Base-by-base conservation (phyloP, 306 rosid species). In the Quercus engelmannii region DNA sequence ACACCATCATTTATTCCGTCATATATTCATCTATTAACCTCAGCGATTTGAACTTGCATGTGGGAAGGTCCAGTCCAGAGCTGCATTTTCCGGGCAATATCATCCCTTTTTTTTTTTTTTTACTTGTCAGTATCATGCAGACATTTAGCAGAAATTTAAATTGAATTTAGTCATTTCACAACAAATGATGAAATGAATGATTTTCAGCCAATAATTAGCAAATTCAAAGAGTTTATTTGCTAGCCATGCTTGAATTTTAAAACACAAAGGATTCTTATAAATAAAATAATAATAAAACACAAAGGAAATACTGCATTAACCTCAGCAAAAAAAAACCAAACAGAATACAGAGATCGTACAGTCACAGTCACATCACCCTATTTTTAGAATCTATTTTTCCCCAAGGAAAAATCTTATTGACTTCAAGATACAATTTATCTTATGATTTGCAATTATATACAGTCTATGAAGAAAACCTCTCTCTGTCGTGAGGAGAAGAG, bases 1-100 rank as follows among this genome's bases (percentile, higher is more conserved):
- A 92, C 93, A 71, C 94, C 97, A 35, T 94, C 91, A 79, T 92
- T 94, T 59, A 94, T 92, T 55, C 77, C 76, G 46, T 74, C 74
- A 7, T 89, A 94, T 70, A 83, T 81, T 97, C 93, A 94, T 58
- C 84, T 88, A 56, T 94, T 92, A 43, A 81, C 82, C 73, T 87
- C 88, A 74, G 90, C 88, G 79, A 94, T 88, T 78, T 88, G 84
- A 58, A 85, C 86, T 84, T 80, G 88, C 90, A 89, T 83, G 78
- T 90, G 86, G 77, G 90, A 5, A 23, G 97, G 97, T 77, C 91
- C 88, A 5, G 86, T 92, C 97, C 83, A 94, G 74, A 55, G 87
- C 28, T 6, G 93, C 84, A 59, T 88, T 92, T 76, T 91, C 97
- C 3, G 3, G 11, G 97, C 94, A 18, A 87, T 65, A 62, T 78